phyloP scores from a whole-genome alignment of 2,329 filamentous ascomycete species.

The Alternaria arborescens region DNA sequence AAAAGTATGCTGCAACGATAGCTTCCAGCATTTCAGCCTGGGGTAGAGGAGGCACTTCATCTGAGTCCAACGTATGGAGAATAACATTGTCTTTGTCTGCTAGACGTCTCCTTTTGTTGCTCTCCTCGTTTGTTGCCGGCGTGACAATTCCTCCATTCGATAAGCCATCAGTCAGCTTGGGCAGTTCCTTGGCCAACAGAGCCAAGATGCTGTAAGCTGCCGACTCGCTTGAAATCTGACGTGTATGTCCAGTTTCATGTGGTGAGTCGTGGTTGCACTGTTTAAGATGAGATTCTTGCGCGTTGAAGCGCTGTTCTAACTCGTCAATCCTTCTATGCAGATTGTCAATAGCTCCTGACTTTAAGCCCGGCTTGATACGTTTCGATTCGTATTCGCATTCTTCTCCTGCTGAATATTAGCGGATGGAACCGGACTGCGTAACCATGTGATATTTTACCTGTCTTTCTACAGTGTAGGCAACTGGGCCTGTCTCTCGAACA shows the following conservation, averaged over 20 bases:
- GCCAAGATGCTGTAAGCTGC: neutral
- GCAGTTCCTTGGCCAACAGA: neutral
- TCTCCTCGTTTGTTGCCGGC: neutral
- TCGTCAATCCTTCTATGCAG: neutral
- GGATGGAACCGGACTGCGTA: neutral
- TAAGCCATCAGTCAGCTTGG: neutral
- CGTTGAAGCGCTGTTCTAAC: neutral
- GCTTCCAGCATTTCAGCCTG: neutral
- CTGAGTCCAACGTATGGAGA: neutral
- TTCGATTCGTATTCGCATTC: neutral
- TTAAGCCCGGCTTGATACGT: neutral
- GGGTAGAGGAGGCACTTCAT: neutral
- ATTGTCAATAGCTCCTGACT: neutral
- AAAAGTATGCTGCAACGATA: constrained; percentile 22
- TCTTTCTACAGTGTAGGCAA: neutral
- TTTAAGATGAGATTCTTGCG: neutral
- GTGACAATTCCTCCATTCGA: neutral
- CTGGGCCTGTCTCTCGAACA: neutral
- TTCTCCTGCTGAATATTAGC: neutral
- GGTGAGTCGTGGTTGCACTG: neutral
- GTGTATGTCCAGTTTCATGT: neutral
- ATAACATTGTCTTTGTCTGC: neutral
- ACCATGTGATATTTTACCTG: neutral
- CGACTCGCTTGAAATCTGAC: neutral
- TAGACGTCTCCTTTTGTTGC: neutral